Base-by-base conservation (phyloP, 306 rosid species). In the Vachellia collinsii region DNA sequence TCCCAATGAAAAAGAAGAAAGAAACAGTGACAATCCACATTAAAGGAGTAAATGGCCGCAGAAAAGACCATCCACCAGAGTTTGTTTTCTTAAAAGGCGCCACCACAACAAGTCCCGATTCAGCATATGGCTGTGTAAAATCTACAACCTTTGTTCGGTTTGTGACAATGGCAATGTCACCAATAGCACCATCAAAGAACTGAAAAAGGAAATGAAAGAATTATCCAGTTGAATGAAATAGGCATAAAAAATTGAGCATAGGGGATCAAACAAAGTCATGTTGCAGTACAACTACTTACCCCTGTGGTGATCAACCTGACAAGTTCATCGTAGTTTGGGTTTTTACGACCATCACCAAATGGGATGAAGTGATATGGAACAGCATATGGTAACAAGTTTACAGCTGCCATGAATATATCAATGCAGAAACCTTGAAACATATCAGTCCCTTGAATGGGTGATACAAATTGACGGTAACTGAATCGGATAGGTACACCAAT, bases 71-170 rank as follows among this genome's bases (percentile, higher is more conserved):
- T 61, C 97, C 94, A 25, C 94, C 94, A 65, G 94, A 83, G 80
- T 95, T 90, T 79, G 47, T 61, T 77, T 89, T 92, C 81, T 87
- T 92, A 76, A 92, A 85, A 56, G 99, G 97, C 11, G 97, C 97
- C 58, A 96, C 97, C 65, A 93, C 92, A 41, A 93, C 89, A 76
- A 96, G 98, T 77, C 98, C 98, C 61, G 99, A 93, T 83, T 97
- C 92, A 76, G 85, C 83, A 87, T 84, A 95, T 54, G 99, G 99
- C 76, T 93, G 99, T 7, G 98, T 89, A 79, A 95, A 96, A 92
- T 96, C 99, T 71, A 83, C 93, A 38, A 84, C 81, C 94, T 82
- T 93, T 19, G 99, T 96, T 74, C 99, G 85, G 58, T 92, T 92
- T 39, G 99, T 92, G 63, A 89, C 92, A 75, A 96, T 96, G 43